Conservation (phyloP, 1,139 yeast genomes). For the Spencermartinsiella ligniputridi region DNA sequence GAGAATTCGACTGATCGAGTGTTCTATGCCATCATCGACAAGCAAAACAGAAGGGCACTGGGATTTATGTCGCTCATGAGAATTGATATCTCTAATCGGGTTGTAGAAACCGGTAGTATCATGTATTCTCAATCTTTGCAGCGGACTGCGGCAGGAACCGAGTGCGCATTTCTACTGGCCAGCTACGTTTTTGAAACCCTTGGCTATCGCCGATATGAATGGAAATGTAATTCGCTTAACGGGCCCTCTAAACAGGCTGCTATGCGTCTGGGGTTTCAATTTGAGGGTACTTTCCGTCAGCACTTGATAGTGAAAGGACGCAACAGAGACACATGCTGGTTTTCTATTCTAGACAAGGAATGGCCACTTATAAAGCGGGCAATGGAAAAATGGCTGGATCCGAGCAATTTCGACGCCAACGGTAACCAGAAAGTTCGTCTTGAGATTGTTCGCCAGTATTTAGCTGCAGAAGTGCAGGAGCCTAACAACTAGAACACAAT, state of each 20-base stretch:
- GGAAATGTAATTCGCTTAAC: constrained; percentile 34
- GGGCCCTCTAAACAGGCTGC: constrained; percentile 32
- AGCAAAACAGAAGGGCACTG: constrained; percentile 22
- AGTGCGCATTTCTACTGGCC: constrained; percentile 29
- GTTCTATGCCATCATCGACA: constrained; percentile 25
- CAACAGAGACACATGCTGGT: constrained; percentile 34
- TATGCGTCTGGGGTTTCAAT: constrained; percentile 29
- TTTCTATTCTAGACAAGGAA: constrained; percentile 30
- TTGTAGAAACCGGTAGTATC: constrained; percentile 31
- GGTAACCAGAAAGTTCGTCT: constrained; percentile 25
- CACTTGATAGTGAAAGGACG: constrained; percentile 29
- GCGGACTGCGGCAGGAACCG: constrained; percentile 30
- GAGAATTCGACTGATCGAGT: constrained; percentile 14
- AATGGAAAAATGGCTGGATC: constrained; percentile 27
- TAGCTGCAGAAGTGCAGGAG: neutral
- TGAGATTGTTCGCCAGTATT: constrained; percentile 1
- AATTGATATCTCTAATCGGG: constrained; percentile 25
- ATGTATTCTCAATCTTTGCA: constrained; percentile 26
- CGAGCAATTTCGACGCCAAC: constrained; percentile 28
- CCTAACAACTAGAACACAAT: no score
- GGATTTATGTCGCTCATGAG: constrained; percentile 28
- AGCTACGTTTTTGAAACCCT: constrained; percentile 28
- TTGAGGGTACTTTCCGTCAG: constrained; percentile 33
- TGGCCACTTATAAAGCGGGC: constrained; percentile 27
- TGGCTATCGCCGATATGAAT: constrained; percentile 32